Evolutionary conservation across 768 basidiomycete species (phyloP).

Genomic region (Panus rudis): DNA sequence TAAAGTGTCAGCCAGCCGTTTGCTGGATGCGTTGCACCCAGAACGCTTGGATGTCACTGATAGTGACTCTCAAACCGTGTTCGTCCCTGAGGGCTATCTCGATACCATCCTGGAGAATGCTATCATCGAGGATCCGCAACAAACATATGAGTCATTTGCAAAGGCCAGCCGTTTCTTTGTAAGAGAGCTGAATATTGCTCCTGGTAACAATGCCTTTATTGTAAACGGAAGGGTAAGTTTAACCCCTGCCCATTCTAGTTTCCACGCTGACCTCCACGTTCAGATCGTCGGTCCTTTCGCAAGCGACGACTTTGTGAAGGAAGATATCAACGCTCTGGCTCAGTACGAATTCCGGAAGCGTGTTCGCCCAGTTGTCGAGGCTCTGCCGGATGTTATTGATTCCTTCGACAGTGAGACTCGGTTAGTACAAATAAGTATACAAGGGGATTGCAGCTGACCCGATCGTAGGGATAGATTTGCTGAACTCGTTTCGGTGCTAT

Average conservation of each 20-base stretch:
- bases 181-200: slow-evolving; percentile 48
- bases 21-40: slow-evolving; percentile 35
- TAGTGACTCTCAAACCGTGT: slow-evolving; percentile 30
- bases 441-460: slow-evolving; percentile 25
- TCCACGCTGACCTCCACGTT: slow-evolving; percentile 4
- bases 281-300: slow-evolving; percentile 76
- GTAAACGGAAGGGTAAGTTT: slow-evolving; percentile 77
- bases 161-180: slow-evolving; percentile 40
- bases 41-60: slow-evolving; percentile 9
- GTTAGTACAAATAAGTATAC: slow-evolving; percentile 28
- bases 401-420: slow-evolving; percentile 4
- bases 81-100: slow-evolving; percentile 27
- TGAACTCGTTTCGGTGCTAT: slow-evolving; percentile 54
- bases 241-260: too few relatives aligned
- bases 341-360: slow-evolving; percentile 70
- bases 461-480: slow-evolving; percentile 43
- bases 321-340: slow-evolving; percentile 70
- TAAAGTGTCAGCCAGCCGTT: slow-evolving; percentile 29
- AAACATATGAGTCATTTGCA: slow-evolving; percentile 36
- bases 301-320: slow-evolving; percentile 47
- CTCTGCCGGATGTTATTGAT: slow-evolving; percentile 44
- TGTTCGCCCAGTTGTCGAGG: slow-evolving; percentile 58
- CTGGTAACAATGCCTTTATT: slow-evolving; percentile 58
- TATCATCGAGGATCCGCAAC: slow-evolving; percentile 20
- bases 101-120: slow-evolving; percentile 30